These are phyloP conservation scores for Apiospora pterosperma DNA, from an alignment of 2,329 filamentous ascomycete genomes.

Conservation along the genomic window DNA sequence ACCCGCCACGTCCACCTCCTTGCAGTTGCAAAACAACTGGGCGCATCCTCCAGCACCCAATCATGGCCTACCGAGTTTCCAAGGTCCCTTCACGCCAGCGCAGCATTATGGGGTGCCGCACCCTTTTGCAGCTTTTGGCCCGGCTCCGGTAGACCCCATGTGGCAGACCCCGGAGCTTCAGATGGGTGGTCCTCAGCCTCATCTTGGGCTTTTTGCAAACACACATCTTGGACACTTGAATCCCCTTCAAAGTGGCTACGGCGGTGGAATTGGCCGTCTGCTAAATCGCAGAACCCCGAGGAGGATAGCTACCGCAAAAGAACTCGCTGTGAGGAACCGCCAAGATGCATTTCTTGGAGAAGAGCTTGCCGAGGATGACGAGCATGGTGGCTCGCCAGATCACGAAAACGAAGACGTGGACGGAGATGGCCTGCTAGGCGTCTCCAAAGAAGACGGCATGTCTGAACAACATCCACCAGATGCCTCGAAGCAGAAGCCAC, in stretches of 20 bases:
- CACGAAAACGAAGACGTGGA: constrained; percentile 5
- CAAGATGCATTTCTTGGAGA: neutral
- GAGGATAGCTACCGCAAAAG: neutral
- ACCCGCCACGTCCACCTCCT: neutral
- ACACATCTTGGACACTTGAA: neutral
- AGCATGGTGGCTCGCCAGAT: neutral
- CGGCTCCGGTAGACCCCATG: constrained; percentile 27
- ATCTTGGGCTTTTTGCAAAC: neutral
- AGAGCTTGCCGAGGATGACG: neutral
- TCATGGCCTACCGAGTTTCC: constrained; percentile 12
- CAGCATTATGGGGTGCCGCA: constrained; percentile 14
- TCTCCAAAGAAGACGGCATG: neutral
- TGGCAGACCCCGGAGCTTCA: constrained; percentile 36
- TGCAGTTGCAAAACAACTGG: constrained; percentile 9
- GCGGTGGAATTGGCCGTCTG: neutral
- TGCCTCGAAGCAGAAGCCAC: neutral
- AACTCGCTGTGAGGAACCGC: constrained; percentile 1
- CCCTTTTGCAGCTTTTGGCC: constrained; percentile 14
- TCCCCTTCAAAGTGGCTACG: neutral
- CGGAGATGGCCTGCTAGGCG: neutral
- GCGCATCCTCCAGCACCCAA: constrained; percentile 3
- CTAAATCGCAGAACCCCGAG: neutral
- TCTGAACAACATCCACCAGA: neutral
- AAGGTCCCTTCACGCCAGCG: constrained; percentile 17
- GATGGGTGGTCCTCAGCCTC: neutral